phyloP scores from a whole-genome alignment of 2,329 filamentous ascomycete species.

The Diaporthe ilicicola region DNA sequence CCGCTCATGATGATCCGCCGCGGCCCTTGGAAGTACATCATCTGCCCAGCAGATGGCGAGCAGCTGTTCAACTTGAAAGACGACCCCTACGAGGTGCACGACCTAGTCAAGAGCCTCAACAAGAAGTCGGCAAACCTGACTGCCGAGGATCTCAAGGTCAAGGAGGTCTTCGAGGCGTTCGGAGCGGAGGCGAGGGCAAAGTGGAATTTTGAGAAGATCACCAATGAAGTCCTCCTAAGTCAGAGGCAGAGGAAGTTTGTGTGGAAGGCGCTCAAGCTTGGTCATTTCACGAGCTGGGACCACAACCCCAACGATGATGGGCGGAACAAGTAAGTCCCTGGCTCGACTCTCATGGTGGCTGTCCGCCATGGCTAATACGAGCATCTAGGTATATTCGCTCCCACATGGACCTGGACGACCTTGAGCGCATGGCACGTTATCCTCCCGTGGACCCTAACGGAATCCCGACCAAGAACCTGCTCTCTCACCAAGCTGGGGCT shows the following conservation, averaged over 20 bases:
- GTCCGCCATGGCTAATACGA: neutral
- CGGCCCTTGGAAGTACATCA: conserved; percentile 90
- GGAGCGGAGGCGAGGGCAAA: conserved; percentile 75
- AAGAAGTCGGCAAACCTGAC: conserved; percentile 48
- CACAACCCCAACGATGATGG: conserved; percentile 79
- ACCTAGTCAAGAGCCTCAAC: conserved; percentile 64
- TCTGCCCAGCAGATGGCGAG: conserved; percentile 82
- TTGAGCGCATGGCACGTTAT: conserved; percentile 79
- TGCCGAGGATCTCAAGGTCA: conserved; percentile 55
- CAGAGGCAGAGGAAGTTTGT: conserved; percentile 83
- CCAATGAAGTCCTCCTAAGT: conserved; percentile 74
- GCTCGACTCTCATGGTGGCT: neutral
- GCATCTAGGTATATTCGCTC: conserved; percentile 79
- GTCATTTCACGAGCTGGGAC: conserved; percentile 85
- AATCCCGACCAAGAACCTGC: conserved; percentile 52
- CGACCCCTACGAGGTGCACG: conserved; percentile 81
- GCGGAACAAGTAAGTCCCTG: conserved; percentile 64
- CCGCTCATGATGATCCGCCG: conserved; percentile 95
- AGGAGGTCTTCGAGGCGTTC: conserved; percentile 69
- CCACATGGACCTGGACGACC: conserved; percentile 80
- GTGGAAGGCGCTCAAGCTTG: conserved; percentile 81
- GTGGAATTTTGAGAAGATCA: conserved; percentile 86
- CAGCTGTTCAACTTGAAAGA: conserved; percentile 82
- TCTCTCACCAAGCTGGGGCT: conserved; percentile 54
- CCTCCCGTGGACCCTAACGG: conserved; percentile 69